Base-by-base conservation (phyloP, 805 yeast genomes). In the Nakazawaea holstii region DNA sequence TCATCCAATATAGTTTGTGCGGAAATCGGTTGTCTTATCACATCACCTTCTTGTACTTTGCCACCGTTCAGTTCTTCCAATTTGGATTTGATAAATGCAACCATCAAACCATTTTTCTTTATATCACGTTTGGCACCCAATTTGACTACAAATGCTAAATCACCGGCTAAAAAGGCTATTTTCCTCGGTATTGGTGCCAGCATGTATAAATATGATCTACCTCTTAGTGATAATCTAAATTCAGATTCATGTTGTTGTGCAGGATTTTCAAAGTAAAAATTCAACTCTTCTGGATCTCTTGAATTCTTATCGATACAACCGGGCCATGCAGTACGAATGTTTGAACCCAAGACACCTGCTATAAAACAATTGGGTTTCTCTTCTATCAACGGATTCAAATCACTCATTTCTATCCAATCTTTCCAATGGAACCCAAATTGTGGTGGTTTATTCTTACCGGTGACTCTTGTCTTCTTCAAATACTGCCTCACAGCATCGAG, bases 381-480 rank as follows among this genome's bases (percentile, higher is more conserved):
- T 32, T 57, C 59, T 6, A 68, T 46, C 29, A 69, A 49, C 0
- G 70, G 71, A 41, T 67, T 62, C 51, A 74, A 59, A 24, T 64
- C 61, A 7, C 70, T 66, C 62, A 76, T 62, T 49, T 77, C 80
- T 4, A 69, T 67, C 74, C 81, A 77, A 56, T 78, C 83, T 48
- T 66, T 67, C 83, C 82, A 78, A 53, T 76, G 77, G 60, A 78
- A 77, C 15, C 59, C 65, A 39, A 67, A 60, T 14, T 59, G 65
- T 0, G 73, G 67, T 1, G 71, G 70, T 6, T 52, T 47, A n/a
- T 53, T 52, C 52, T 60, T 47, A 41, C 69, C 50, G 35, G 56
- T 45, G 20, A 52, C 14, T 51, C 58, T 49, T 53, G 55, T 43
- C 47, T 51, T 58, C 52, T 46, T 50, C 48, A 52, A 58, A 43